Base-by-base conservation (phyloP, 805 yeast species). In the Cyberlindnera misumaiensis region DNA sequence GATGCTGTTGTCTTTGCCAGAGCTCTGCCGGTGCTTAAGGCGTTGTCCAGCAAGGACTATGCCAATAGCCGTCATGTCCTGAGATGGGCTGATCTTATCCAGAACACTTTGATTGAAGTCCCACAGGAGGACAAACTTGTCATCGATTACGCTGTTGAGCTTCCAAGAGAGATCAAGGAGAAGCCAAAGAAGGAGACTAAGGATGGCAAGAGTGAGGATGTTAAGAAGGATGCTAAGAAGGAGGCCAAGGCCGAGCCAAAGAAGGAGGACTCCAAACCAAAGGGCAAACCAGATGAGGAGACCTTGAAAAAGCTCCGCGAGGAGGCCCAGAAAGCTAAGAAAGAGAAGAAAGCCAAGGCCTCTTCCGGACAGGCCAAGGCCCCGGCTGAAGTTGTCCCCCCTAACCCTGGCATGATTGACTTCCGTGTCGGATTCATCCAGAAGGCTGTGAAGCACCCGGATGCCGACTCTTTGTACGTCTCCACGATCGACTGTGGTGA, bases 401-500 rank as follows among this genome's bases (percentile, higher is more conserved):
- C 90, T 51, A 71, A 69, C 52, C 96, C 97, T 41, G 75, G 95
- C 14, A 68, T 80, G 72, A 78, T 93, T 58, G 97, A 89, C 60
- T 78, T 93, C 65, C 79, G 95, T 60, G 96, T 93, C 46, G 99
- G 99, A 38, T 87, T 81, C 72, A 93, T 93, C 57, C 88, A 90
- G 68, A 93, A 94, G 70, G 96, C 97, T 38, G 72, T 85, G 57
- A 86, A 85, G 63, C 99, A 93, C 68, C 98, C 98, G 46, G 90
- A 93, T 62, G 99, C 99, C 27, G 99, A 93, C 65, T 74, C 96
- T 2, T 72, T 93, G 54, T 93, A 93, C 62, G 96, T 93, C 41
- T 93, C 97, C 22, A 93, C 98, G 37, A 93, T 93, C 54, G 86
- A 94, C 47, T 80, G 85, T 72, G 99, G 98, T 51, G 99, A 93